A percentile compares a stretch with the other conserved stretches of the same genome.
Conservation (phyloP, 768 basidiomycete genomes). For the Hericium coralloides region DNA sequence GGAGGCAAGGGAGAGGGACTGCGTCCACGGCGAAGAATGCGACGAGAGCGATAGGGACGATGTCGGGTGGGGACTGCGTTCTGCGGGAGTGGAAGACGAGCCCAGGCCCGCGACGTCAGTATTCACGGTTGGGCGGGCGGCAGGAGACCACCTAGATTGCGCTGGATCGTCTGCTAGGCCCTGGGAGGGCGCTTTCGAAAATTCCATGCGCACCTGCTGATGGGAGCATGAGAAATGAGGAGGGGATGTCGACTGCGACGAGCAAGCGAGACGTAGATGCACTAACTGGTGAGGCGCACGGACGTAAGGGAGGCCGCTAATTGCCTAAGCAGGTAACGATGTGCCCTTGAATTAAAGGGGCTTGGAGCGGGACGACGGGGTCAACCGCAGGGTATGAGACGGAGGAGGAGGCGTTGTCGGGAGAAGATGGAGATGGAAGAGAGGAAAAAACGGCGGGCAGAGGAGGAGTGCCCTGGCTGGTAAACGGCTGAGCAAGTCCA, state of each 20-base stretch:
- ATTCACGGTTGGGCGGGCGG: conserved; percentile 16
- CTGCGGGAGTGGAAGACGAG: neutral
- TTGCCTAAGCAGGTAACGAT: neutral
- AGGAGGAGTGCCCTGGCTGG: neutral
- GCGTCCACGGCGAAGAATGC: conserved; percentile 24
- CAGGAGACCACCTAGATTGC: conserved; percentile 24
- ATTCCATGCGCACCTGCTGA: conserved; percentile 7
- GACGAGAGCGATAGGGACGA: conserved; percentile 12
- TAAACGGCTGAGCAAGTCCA: neutral
- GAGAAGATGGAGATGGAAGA: neutral
- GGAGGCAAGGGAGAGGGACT: conserved; percentile 18
- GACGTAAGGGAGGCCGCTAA: neutral
- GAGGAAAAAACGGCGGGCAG: neutral
- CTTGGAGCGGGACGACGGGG: neutral
- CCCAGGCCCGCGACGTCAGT: conserved; percentile 6
- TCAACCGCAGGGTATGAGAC: neutral
- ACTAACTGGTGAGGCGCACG: neutral
- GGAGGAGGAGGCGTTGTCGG: neutral
- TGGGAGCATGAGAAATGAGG: neutral
- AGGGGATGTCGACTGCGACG: neutral
- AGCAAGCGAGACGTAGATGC: neutral
- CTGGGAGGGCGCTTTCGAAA: conserved; percentile 5
- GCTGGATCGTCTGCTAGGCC: conserved; percentile 5
- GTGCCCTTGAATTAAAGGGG: neutral
- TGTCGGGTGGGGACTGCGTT: conserved; percentile 6